Conservation (phyloP, 805 yeast genomes). For the Saturnispora hagleri region DNA sequence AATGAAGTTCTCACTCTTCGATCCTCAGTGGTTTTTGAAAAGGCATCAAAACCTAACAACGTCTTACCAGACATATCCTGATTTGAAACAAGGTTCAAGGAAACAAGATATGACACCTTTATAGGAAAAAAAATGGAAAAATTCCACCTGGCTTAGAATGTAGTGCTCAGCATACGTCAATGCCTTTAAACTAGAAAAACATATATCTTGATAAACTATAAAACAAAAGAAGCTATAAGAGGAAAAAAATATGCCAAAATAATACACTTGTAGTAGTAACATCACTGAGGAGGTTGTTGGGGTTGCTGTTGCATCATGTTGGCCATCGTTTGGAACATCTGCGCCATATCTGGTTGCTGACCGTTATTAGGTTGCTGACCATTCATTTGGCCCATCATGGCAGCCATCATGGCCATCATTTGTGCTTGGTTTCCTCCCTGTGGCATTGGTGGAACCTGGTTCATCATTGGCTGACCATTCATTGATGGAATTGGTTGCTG, state of each 20-base stretch:
- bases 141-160: neutral
- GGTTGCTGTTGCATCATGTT: constrained; percentile 27
- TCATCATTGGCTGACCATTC: neutral
- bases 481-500: constrained; percentile 1
- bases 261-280: neutral
- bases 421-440: constrained; percentile 19
- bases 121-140: neutral
- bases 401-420: constrained; percentile 29
- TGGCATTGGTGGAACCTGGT: constrained; percentile 5
- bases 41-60: constrained; percentile 71
- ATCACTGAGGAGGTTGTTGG: constrained; percentile 3
- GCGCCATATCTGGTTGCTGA: constrained; percentile 22
- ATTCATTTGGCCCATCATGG: constrained; percentile 24
- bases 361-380: constrained; percentile 18
- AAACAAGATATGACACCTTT: neutral
- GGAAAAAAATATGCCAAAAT: neutral
- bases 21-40: constrained; percentile 90
- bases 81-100: neutral
- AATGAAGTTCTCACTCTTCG: constrained; percentile 79
- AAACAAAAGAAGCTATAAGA: neutral
- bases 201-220: neutral
- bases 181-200: neutral
- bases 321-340: constrained; percentile 29
- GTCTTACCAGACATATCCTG: neutral
- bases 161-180: neutral